phyloP scores from a whole-genome alignment of 306 rosid genomes.

The Crataegus laevigata region DNA sequence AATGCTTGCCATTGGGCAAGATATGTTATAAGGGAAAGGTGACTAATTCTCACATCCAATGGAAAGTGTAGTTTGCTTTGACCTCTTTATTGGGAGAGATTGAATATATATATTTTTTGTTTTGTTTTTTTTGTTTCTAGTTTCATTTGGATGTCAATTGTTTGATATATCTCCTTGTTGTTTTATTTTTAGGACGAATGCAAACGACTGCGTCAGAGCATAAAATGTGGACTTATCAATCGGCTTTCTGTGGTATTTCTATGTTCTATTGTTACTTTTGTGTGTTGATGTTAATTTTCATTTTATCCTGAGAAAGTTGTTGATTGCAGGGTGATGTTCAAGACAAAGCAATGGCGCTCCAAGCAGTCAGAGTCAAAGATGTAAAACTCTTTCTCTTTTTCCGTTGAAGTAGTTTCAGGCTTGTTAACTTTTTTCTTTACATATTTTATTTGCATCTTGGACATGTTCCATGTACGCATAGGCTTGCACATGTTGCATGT shows the following conservation, averaged over 20 bases:
- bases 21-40: not conserved
- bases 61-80: constrained; percentile 1
- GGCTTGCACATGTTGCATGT: not conserved
- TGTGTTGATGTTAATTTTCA: not conserved
- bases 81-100: not conserved
- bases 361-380: constrained; percentile 91
- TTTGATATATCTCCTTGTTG: constrained; percentile 6
- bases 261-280: constrained; percentile 15
- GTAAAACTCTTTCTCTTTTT: constrained; percentile 40
- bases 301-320: constrained; percentile 26
- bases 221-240: constrained; percentile 88
- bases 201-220: constrained; percentile 97
- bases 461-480: not conserved
- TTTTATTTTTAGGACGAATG: constrained; percentile 73
- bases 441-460: not conserved
- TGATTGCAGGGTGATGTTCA: constrained; percentile 84
- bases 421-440: no score
- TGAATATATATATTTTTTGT: not conserved
- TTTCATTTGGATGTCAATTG: not conserved
- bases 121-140: not conserved
- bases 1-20: not conserved
- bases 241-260: constrained; percentile 78
- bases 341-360: constrained; percentile 73
- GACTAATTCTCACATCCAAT: not conserved
- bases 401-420: not conserved